Percentiles rank a stretch among this genome's conserved stretches.
Conservation (phyloP, 208 protist species). For the Crithidia thermophila region DNA sequence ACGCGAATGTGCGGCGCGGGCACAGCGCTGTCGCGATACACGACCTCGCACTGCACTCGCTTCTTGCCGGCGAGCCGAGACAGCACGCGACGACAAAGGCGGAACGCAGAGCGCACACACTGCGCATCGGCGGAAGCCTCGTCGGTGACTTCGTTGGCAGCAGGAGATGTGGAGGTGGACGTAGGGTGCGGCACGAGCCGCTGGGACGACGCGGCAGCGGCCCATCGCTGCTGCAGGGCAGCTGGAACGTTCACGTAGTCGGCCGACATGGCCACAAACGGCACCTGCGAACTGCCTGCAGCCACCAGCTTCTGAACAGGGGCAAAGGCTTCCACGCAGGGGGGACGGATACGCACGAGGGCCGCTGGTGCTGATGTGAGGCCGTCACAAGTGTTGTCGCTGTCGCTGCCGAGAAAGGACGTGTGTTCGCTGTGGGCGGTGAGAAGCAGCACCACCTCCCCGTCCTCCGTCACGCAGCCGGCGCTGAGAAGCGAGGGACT, state of each 20-base stretch:
- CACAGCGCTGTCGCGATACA: not conserved
- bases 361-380: constrained; percentile 2
- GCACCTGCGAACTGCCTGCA: constrained; percentile 35
- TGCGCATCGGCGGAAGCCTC: not conserved
- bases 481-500: constrained; percentile 10
- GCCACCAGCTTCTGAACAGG: constrained; percentile 39
- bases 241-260: constrained; percentile 26
- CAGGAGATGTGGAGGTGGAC: no score
- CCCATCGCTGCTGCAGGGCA: constrained; percentile 21
- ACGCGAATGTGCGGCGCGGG: constrained; percentile 13
- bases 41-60: constrained; percentile 23
- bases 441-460: constrained; percentile 40
- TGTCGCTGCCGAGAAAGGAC: not conserved
- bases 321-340: constrained; percentile 47
- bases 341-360: constrained; percentile 24
- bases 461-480: constrained; percentile 31
- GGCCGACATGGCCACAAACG: constrained; percentile 26
- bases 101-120: constrained; percentile 6
- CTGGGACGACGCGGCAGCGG: not conserved
- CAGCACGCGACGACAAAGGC: constrained; percentile 9
- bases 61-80: not conserved
- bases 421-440: not conserved
- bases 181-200: no score
- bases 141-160: no score
- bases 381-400: not conserved